These are phyloP conservation scores for Salisapilia sapeloensis DNA, from an alignment of 352 stramenopile genomes.

Conservation along the genomic window DNA sequence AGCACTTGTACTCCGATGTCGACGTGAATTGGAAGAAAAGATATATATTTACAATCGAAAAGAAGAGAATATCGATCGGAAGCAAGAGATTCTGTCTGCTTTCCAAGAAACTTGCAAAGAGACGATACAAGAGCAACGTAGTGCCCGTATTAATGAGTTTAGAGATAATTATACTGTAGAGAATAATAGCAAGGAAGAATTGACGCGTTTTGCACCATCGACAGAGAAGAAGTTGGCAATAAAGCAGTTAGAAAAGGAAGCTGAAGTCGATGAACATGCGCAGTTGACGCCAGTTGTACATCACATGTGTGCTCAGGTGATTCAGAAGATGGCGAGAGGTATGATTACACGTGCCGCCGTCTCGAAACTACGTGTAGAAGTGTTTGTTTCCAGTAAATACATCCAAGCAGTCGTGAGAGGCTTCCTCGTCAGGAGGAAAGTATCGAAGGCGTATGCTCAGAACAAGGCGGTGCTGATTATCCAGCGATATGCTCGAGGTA, in stretches of 20 bases:
- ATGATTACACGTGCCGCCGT: conserved; percentile 45
- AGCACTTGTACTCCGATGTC: conserved; percentile 13
- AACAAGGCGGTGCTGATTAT: conserved; percentile 33
- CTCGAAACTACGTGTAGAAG: conserved; percentile 39
- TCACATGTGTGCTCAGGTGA: conserved; percentile 55
- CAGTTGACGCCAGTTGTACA: conserved; percentile 18
- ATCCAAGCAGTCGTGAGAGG: conserved; percentile 57
- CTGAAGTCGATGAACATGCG: conserved; percentile 5
- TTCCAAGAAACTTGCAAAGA: conserved; percentile 53
- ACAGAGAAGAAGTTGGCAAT: conserved; percentile 2
- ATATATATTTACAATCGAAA: conserved; percentile 27
- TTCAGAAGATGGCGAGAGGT: conserved; percentile 58
- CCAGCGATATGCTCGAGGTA: conserved; percentile 32
- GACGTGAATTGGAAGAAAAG: conserved; percentile 32
- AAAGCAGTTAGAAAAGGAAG: conserved; percentile 6
- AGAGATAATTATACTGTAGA: not conserved
- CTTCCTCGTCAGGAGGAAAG: conserved; percentile 38
- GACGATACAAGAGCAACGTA: conserved; percentile 15
- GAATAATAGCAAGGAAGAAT: conserved; percentile 3
- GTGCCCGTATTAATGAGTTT: too few relatives aligned
- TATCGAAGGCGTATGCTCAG: conserved; percentile 50
- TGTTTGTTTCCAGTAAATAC: conserved; percentile 49
- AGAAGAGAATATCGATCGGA: conserved; percentile 33
- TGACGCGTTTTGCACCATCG: conserved; percentile 1
- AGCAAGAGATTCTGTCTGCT: conserved; percentile 43